A percentile compares a stretch with the other conserved stretches of the same genome.
Conservation (phyloP, 108 stramenopile species). For the Pseudonitzschia pungens region DNA sequence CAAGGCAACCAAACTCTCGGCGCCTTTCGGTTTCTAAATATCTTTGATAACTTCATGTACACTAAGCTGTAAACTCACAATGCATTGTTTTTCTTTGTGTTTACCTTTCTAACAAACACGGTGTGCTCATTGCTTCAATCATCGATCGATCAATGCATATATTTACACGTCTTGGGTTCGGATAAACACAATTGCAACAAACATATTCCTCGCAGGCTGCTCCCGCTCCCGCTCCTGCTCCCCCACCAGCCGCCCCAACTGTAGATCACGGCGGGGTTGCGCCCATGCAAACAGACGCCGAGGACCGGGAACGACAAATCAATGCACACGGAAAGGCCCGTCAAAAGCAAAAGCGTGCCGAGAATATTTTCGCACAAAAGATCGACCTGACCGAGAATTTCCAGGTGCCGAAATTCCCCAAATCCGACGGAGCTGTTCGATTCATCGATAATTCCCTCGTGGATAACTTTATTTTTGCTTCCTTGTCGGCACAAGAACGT, state of each 20-base stretch:
- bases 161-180: no score
- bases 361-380: slow-evolving; percentile 85
- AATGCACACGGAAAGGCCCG: slow-evolving; percentile 78
- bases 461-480: slow-evolving; percentile 88
- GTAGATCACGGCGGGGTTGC: slow-evolving; percentile 21
- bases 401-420: slow-evolving; percentile 67
- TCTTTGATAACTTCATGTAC: background rate
- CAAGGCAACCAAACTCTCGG: background rate
- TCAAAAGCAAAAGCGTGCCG: slow-evolving; percentile 69
- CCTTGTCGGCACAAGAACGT: slow-evolving; percentile 69
- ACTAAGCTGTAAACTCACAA: background rate
- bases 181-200: background rate
- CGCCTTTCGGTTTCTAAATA: background rate
- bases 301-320: slow-evolving; percentile 61
- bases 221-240: slow-evolving; percentile 10
- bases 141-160: background rate
- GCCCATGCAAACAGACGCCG: slow-evolving; percentile 49
- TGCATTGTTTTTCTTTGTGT: background rate
- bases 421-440: slow-evolving; percentile 69
- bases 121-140: background rate
- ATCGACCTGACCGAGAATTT: slow-evolving; percentile 77
- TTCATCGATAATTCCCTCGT: slow-evolving; percentile 83
- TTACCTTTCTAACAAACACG: background rate
- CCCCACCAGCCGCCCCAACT: slow-evolving; percentile 17
- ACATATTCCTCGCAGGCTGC: background rate